A percentile compares a stretch with the other conserved stretches of the same genome.
Conservation (phyloP, 768 basidiomycete species). For the Nidularia sp. region DNA sequence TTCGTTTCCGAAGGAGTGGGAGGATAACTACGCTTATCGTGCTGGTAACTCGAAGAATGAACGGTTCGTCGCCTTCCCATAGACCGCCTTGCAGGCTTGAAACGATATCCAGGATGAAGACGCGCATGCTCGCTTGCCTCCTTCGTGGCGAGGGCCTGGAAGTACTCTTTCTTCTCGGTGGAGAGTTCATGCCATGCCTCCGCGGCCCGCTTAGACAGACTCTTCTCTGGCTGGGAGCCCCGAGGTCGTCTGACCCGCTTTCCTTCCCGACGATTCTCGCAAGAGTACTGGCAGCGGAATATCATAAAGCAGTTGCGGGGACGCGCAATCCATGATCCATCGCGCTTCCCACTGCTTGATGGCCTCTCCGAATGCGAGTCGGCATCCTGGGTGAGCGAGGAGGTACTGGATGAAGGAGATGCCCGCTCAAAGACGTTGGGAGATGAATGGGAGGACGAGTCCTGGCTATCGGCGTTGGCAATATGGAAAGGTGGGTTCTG, state of each 20-base stretch:
- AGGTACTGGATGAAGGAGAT: background rate
- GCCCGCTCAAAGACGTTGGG: background rate
- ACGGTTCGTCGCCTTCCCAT: too few species aligned
- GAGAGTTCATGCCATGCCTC: constrained; percentile 69
- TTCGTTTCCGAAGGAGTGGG: too few species aligned
- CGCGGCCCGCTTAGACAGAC: constrained; percentile 73
- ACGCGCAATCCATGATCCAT: constrained; percentile 60
- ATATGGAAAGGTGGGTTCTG: constrained; percentile 1
- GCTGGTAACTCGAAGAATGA: too few species aligned
- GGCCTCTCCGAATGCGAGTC: background rate
- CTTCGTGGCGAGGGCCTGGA: constrained; percentile 46
- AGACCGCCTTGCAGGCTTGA: constrained; percentile 54
- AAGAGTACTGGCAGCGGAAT: constrained; percentile 65
- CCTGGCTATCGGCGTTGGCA: background rate
- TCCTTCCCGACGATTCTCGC: constrained; percentile 34
- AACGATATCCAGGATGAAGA: constrained; percentile 60
- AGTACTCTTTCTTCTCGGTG: constrained; percentile 41
- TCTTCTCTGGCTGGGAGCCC: constrained; percentile 38
- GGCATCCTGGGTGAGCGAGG: background rate
- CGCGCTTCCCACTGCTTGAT: constrained; percentile 11
- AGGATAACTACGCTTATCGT: too few species aligned
- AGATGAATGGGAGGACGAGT: background rate
- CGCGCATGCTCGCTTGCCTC: constrained; percentile 57
- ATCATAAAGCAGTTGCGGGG: constrained; percentile 72
- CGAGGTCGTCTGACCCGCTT: constrained; percentile 28